A percentile compares a stretch with the other conserved stretches of the same genome.
phyloP scores from a whole-genome alignment of 202 grass and related monocot species.

The Carex sylvatica region DNA sequence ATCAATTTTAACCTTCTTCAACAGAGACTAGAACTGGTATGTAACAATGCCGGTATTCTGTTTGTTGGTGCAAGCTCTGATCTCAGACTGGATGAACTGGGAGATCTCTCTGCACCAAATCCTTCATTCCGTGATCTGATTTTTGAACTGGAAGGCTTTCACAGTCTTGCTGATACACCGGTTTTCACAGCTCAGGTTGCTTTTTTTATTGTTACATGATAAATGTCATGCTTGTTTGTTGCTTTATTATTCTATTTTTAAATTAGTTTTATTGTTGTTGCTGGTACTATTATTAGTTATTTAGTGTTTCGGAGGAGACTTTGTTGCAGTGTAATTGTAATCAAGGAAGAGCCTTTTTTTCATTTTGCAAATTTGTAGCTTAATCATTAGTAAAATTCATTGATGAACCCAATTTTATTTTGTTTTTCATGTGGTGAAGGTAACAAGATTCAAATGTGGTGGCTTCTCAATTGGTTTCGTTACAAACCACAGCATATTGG shows the following conservation, averaged over 20 bases:
- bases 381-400: background rate
- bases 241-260: background rate
- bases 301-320: background rate
- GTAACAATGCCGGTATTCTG: conserved; percentile 39
- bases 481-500: conserved; percentile 45
- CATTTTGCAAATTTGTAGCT: conserved; percentile 1
- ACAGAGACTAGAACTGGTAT: conserved; percentile 39
- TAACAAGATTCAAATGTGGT: conserved; percentile 46
- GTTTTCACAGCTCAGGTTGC: conserved; percentile 52
- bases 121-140: conserved; percentile 39
- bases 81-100: conserved; percentile 30
- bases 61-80: conserved; percentile 37
- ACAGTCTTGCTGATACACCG: conserved; percentile 28
- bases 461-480: conserved; percentile 40
- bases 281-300: background rate
- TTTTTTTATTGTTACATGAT: conserved; percentile 9
- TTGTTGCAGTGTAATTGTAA: background rate
- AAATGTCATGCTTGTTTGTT: background rate
- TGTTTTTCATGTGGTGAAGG: conserved; percentile 24
- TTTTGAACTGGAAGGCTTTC: conserved; percentile 23
- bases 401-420: conserved; percentile 4
- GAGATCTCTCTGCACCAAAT: conserved; percentile 35
- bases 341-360: background rate
- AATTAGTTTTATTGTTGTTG: background rate
- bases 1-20: conserved; percentile 34